phyloP scores from a whole-genome alignment of 2,329 filamentous ascomycete genomes.

The Sporothrix humicola region DNA sequence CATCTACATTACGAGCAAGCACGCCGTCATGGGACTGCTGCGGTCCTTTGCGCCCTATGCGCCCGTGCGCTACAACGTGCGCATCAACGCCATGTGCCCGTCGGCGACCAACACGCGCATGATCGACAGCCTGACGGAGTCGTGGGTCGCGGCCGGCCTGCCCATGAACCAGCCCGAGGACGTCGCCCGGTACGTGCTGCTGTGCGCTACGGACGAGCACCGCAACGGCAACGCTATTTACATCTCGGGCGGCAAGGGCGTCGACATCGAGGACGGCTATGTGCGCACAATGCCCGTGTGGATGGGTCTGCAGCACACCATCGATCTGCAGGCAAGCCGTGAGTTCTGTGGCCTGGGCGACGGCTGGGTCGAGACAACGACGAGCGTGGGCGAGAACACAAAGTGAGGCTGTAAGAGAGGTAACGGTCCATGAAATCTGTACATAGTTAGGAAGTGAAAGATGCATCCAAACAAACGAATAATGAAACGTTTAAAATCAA shows the following conservation, averaged over 20 bases:
- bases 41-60: slow-evolving; percentile 49
- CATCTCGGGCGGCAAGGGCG: slow-evolving; percentile 40
- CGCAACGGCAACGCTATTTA: slow-evolving; percentile 42
- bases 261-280: slow-evolving; percentile 42
- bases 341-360: slow-evolving; percentile 26
- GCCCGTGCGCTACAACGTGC: slow-evolving; percentile 45
- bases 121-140: slow-evolving; percentile 47
- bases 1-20: slow-evolving; percentile 55
- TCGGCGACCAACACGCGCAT: slow-evolving; percentile 55
- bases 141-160: slow-evolving; percentile 49
- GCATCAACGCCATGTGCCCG: slow-evolving; percentile 55
- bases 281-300: slow-evolving; percentile 39
- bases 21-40: slow-evolving; percentile 58
- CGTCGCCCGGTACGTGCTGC: slow-evolving; percentile 51
- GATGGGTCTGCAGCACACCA: slow-evolving; percentile 42
- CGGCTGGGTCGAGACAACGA: slow-evolving; percentile 30
- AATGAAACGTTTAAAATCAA: background rate
- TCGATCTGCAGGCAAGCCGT: slow-evolving; percentile 36
- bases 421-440: too few relatives aligned
- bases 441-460: too few relatives aligned
- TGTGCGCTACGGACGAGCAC: slow-evolving; percentile 46
- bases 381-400: slow-evolving; percentile 14
- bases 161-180: slow-evolving; percentile 50
- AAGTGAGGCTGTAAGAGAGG: background rate
- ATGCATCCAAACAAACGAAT: background rate